Base-by-base conservation (phyloP, 139 green algal species). In the Picocystis salinarum region DNA sequence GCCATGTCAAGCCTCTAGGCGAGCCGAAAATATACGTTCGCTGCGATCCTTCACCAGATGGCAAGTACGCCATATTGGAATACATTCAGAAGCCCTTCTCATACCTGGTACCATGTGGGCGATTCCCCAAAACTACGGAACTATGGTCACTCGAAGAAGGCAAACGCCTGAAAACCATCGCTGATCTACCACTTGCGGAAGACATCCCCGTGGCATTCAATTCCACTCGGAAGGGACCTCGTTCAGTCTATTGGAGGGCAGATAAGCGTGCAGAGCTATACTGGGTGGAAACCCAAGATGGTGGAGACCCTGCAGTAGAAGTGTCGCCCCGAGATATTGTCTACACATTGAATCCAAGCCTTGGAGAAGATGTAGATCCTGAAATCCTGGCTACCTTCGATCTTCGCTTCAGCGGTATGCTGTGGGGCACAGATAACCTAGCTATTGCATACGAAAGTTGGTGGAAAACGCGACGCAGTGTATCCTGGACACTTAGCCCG, bases 201-300 rank as follows among this genome's bases (percentile, higher is more conserved):
- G 70, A 91, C 55, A 94, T 99, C 33, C 88, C 88, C 18, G 83
- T 94, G 28, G 71, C 79, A 11, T 89, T 91, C 59, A 78, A 94
- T 70, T 71, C 55, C 46, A 73, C 62, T 39, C 45, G 73, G 22
- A 42, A 64, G 50, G 86, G 86, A 9, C 82, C 77, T 0, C 68
- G 89, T 4, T 56, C 45, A 7, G 61, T 99, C 17, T 55, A 64
- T 34, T 99, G 88, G 88, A 64, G 88, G 2, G 45, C 62, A 28
- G 87, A 96, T 61, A 70, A 74, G 48, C 64, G 72, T 0, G 61
- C 71, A 6, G 66, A 84, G 64, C 39, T 93, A 9, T 56, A 34
- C 24, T 93, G 79, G 80, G 82, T 78, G 1, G 88, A 92, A 59
- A 64, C 62, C 6, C 75, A 89, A 74, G 52, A 93, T 49, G 77